Evolutionary conservation across 2,329 filamentous ascomycete genomes (phyloP).

Genomic region (Aureobasidium namibiae): DNA sequence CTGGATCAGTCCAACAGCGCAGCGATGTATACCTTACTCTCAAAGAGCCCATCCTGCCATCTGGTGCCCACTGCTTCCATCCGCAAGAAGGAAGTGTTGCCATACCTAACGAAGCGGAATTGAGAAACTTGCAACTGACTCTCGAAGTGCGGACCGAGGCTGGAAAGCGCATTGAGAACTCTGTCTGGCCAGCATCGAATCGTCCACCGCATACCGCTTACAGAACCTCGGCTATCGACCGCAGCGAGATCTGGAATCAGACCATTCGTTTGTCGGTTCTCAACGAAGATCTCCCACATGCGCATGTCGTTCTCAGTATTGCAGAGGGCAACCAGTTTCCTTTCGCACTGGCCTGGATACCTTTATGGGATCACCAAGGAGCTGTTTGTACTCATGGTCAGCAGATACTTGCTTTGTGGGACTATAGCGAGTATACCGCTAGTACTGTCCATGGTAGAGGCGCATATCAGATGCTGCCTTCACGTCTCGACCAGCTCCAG

Average conservation of each 20-base stretch:
- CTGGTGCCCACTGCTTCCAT: slow-evolving; percentile 55
- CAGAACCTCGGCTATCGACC: slow-evolving; percentile 72
- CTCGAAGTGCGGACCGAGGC: slow-evolving; percentile 74
- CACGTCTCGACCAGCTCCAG: slow-evolving; percentile 28
- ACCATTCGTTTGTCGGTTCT: slow-evolving; percentile 74
- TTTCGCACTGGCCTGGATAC: slow-evolving; percentile 87
- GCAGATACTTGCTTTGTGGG: slow-evolving; percentile 75
- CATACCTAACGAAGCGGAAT: slow-evolving; percentile 54
- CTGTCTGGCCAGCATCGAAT: slow-evolving; percentile 82
- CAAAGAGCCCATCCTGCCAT: slow-evolving; percentile 66
- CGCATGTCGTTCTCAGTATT: slow-evolving; percentile 83
- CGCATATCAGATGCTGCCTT: slow-evolving; percentile 78
- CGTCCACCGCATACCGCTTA: slow-evolving; percentile 71
- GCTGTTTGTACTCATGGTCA: slow-evolving; percentile 14
- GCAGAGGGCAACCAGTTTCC: slow-evolving; percentile 79
- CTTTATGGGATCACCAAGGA: slow-evolving; percentile 77
- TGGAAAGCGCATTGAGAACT: slow-evolving; percentile 77
- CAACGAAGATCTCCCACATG: slow-evolving; percentile 68
- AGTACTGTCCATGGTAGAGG: slow-evolving; percentile 66
- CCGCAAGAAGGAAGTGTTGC: slow-evolving; percentile 75
- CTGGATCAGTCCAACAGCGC: slow-evolving; percentile 75
- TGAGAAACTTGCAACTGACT: slow-evolving; percentile 76
- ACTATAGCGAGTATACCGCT: slow-evolving; percentile 83
- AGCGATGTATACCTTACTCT: slow-evolving; percentile 95
- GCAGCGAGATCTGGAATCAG: slow-evolving; percentile 79